Base-by-base conservation (phyloP, 768 basidiomycete species). In the Tricholoma terreum region DNA sequence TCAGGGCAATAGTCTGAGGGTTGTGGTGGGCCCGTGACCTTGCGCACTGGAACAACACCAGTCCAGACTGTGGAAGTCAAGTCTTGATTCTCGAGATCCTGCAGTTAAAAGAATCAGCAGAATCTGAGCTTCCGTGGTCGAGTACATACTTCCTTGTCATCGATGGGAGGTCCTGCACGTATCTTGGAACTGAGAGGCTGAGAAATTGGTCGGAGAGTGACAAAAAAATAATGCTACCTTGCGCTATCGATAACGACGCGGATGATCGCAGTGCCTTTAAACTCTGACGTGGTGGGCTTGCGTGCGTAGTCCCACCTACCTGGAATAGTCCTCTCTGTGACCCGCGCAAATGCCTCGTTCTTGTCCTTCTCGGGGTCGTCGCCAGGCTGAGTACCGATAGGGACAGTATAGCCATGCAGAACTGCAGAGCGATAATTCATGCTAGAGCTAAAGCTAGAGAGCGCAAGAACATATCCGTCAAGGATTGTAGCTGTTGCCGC, bases 391-490 rank as follows among this genome's bases (percentile, higher is more conserved):
- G 46, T 49, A 8, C 46, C 46, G 27, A 49, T 30, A 9, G 46
- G 46, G 2, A 49, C 46, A 31, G 46, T 48, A 10, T 48, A 49
- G n/a, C 46, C 46, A n/a, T 49, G 46, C 27, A 49, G 30, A 31
- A 49, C 46, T 31, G 46, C 46, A 30, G 46, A 49, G 30, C 46
- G 46, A 49, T 49, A 49, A 8, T 49, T 49, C 46, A 49, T 49
- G 17, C 46, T 49, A 3, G 46, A 49, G 12, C 14, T 17, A 31
- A 49, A 49, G 46, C 46, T 49, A 17, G 30, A 49, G 8, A 31
- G 46, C 2, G 46, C 46, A 30, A 49, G 46, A 24, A 49, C n/a
- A 31, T 49, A 49, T 49, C 30, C 46, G 8, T 49, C 46, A 22
- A 49, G n/a, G 30, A 49, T 49, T 31, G 46, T 30, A 27, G 46